Conservation (phyloP, 176 grass and related monocot genomes). For the Raddia guianensis region DNA sequence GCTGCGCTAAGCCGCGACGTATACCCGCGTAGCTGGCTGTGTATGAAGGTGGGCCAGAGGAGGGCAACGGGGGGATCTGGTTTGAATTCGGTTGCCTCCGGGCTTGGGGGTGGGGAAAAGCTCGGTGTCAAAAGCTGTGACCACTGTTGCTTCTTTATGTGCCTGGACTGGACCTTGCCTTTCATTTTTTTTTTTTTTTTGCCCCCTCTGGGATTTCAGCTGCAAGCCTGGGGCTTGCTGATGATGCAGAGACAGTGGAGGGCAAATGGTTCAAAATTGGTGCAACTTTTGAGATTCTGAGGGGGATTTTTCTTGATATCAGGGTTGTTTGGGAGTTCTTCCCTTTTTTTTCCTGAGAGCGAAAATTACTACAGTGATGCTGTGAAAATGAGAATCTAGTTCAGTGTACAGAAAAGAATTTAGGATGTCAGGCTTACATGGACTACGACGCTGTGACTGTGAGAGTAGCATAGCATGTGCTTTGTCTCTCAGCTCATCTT, state of each 20-base stretch:
- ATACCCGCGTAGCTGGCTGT: neutral
- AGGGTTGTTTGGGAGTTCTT: neutral
- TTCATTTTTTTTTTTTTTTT: neutral
- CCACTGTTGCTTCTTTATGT: neutral
- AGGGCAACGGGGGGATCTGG: neutral
- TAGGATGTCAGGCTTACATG: neutral
- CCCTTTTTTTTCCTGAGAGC: neutral
- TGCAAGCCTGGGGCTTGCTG: neutral
- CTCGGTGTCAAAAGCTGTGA: slow-evolving; percentile 21
- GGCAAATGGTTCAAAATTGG: slow-evolving; percentile 27
- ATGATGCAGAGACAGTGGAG: neutral
- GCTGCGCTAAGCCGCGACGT: neutral
- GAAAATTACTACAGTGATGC: neutral
- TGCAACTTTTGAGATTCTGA: neutral
- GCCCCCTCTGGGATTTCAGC: neutral
- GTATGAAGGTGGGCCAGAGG: neutral
- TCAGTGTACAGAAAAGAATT: too few species aligned
- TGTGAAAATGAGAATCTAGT: neutral
- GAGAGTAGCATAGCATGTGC: neutral
- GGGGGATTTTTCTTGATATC: too few species aligned
- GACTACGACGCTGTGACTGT: neutral
- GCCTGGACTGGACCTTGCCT: neutral
- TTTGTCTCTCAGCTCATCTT: neutral
- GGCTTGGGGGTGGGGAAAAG: neutral
- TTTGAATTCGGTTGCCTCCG: slow-evolving; percentile 45